phyloP scores from a whole-genome alignment of 129 eudicot species.

The Saussurea involucrata region DNA sequence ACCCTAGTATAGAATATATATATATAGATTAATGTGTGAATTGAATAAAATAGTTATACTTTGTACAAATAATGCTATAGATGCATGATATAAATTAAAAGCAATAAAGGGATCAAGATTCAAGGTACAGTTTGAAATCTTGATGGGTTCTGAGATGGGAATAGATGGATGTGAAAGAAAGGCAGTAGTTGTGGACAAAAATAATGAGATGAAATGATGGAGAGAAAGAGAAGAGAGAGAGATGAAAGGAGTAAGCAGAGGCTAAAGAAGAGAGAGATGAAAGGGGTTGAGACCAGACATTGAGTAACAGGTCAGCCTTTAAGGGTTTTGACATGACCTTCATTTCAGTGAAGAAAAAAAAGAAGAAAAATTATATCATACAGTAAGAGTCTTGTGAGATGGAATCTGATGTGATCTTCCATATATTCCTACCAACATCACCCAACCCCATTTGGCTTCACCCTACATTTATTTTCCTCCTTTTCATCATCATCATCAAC shows the following conservation, averaged over 20 bases:
- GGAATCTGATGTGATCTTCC: conserved; percentile 11
- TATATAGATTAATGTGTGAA: no score
- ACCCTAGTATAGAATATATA: no score
- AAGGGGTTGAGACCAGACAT: conserved; percentile 7
- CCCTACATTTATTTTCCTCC: not conserved
- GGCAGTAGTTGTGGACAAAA: not conserved
- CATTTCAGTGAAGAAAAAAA: not conserved
- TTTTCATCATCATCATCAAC: not conserved
- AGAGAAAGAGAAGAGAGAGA: not conserved
- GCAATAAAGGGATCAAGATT: not conserved
- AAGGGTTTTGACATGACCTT: conserved; percentile 18
- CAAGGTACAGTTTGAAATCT: conserved; percentile 8
- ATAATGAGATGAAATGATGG: not conserved
- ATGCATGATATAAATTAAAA: not conserved
- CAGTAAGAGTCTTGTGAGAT: conserved; percentile 12
- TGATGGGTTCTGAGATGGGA: conserved; percentile 25
- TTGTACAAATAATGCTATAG: not conserved
- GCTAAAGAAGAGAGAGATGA: conserved; percentile 2
- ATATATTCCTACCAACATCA: not conserved
- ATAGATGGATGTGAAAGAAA: conserved; percentile 32
- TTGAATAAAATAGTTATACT: not conserved
- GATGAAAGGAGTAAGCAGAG: conserved; percentile 11
- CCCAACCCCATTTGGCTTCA: conserved; percentile 1
- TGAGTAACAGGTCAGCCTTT: conserved; percentile 19
- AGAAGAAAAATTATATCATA: not conserved